Conservation (phyloP, 768 basidiomycete species). For the Russula dissimulans region DNA sequence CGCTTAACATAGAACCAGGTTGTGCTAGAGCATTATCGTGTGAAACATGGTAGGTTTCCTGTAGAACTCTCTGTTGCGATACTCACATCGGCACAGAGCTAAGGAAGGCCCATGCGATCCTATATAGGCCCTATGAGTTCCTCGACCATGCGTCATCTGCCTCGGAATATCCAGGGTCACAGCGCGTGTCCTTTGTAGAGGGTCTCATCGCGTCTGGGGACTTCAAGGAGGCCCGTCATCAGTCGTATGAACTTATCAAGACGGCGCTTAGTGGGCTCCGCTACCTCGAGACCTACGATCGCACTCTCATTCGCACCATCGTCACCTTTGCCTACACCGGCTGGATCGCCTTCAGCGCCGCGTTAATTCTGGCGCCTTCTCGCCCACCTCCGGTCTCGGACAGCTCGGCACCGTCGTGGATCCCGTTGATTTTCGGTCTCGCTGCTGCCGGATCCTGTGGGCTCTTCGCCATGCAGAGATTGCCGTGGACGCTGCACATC, state of each 20-base stretch:
- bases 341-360: conserved; percentile 62
- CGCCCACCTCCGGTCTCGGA: conserved; percentile 5
- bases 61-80: not conserved
- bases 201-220: conserved; percentile 32
- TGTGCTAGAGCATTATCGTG: conserved; percentile 64
- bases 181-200: conserved; percentile 36
- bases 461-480: conserved; percentile 51
- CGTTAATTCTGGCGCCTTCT: conserved; percentile 44
- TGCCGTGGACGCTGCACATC: conserved; percentile 65
- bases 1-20: conserved; percentile 32
- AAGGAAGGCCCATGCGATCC: conserved; percentile 46
- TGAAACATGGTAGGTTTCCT: conserved; percentile 53
- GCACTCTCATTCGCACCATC: conserved; percentile 56
- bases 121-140: conserved; percentile 52
- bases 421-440: conserved; percentile 19
- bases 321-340: conserved; percentile 67
- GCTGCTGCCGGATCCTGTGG: conserved; percentile 35
- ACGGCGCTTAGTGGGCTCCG: conserved; percentile 51
- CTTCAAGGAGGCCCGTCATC: conserved; percentile 42
- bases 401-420: not conserved
- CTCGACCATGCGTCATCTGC: conserved; percentile 31
- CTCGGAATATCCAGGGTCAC: conserved; percentile 29
- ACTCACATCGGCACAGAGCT: conserved; percentile 36
- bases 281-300: conserved; percentile 74
- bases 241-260: conserved; percentile 44